Evolutionary conservation across 805 yeast genomes (phyloP).

Genomic region (Lachancea lanzarotensis): DNA sequence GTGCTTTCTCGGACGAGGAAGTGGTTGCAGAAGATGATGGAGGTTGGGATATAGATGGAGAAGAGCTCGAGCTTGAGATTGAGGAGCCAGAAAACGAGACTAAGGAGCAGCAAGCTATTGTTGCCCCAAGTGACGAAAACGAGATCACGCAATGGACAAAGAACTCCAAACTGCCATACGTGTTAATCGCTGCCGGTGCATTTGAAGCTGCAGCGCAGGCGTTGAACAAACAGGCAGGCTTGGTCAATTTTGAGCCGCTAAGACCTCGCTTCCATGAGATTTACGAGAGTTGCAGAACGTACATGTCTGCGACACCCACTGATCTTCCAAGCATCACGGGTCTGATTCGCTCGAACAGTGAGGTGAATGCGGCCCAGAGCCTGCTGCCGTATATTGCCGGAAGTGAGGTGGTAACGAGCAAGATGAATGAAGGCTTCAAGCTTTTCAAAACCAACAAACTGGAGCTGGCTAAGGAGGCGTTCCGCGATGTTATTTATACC

Average conservation of each 20-base stretch:
- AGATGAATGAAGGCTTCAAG: slow-evolving; percentile 66
- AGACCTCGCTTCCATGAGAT: slow-evolving; percentile 77
- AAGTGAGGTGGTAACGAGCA: slow-evolving; percentile 53
- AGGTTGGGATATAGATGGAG: slow-evolving; percentile 81
- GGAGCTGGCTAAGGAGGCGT: slow-evolving; percentile 69
- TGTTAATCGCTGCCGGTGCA: slow-evolving; percentile 91
- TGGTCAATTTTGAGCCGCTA: slow-evolving; percentile 80
- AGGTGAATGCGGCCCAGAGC: slow-evolving; percentile 43
- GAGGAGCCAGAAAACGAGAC: slow-evolving; percentile 46
- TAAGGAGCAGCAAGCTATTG: slow-evolving; percentile 25
- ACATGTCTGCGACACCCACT: slow-evolving; percentile 59
- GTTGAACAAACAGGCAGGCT: slow-evolving; percentile 82
- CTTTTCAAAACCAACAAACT: slow-evolving; percentile 78
- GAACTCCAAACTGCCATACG: slow-evolving; percentile 84
- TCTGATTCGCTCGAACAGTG: slow-evolving; percentile 58
- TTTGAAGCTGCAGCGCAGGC: slow-evolving; percentile 94
- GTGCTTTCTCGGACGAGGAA: slow-evolving; percentile 38
- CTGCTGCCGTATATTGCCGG: slow-evolving; percentile 71
- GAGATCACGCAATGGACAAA: slow-evolving; percentile 80
- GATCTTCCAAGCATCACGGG: slow-evolving; percentile 67
- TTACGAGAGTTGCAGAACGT: slow-evolving; percentile 72
- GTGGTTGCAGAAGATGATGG: slow-evolving; percentile 50
- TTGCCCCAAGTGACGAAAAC: slow-evolving; percentile 34
- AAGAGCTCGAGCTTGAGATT: slow-evolving; percentile 61
- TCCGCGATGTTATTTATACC: slow-evolving; percentile 75